Evolutionary conservation across 352 stramenopile species (phyloP).

Genomic region (Pythium periplocum): DNA sequence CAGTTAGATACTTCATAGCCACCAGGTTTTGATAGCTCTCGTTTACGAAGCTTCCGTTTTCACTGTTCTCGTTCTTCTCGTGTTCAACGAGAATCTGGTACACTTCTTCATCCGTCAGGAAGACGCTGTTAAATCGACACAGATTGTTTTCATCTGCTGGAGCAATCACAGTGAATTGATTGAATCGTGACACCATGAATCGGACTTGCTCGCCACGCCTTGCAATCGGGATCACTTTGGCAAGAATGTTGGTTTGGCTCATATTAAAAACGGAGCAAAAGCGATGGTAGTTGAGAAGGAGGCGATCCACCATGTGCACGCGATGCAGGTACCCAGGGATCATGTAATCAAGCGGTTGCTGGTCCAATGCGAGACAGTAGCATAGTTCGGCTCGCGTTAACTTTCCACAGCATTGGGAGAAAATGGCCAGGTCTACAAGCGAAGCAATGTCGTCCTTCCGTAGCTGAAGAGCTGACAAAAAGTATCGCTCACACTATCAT

Average conservation of each 20-base stretch:
- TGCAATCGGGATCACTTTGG: constrained; percentile 34
- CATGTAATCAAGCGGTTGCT: constrained; percentile 34
- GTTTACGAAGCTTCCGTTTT: constrained; percentile 1
- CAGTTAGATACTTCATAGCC: too few relatives aligned
- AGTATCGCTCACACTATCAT: constrained; percentile 41
- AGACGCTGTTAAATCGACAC: constrained; percentile 46
- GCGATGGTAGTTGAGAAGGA: constrained; percentile 67
- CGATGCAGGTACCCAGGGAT: constrained; percentile 59
- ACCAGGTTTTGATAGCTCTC: too few relatives aligned
- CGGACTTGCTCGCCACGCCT: constrained; percentile 50
- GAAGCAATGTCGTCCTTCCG: constrained; percentile 38
- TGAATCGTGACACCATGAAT: constrained; percentile 50
- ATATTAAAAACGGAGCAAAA: constrained; percentile 69
- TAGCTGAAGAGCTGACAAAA: constrained; percentile 48
- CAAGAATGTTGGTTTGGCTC: constrained; percentile 39
- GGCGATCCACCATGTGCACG: constrained; percentile 43
- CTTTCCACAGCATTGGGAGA: constrained; percentile 43
- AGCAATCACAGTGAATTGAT: constrained; percentile 44
- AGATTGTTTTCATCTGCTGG: constrained; percentile 22
- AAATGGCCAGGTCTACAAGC: constrained; percentile 48
- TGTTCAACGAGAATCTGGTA: constrained; percentile 14
- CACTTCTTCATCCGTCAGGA: constrained; percentile 55
- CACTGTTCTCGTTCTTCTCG: constrained; percentile 1
- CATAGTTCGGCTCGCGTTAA: constrained; percentile 39
- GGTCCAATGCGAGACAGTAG: constrained; percentile 41